Evolutionary conservation across 2,329 filamentous ascomycete genomes (phyloP), one percentile per base, ranked within the genome.

Genomic region (Calonectria crousiana): DNA sequence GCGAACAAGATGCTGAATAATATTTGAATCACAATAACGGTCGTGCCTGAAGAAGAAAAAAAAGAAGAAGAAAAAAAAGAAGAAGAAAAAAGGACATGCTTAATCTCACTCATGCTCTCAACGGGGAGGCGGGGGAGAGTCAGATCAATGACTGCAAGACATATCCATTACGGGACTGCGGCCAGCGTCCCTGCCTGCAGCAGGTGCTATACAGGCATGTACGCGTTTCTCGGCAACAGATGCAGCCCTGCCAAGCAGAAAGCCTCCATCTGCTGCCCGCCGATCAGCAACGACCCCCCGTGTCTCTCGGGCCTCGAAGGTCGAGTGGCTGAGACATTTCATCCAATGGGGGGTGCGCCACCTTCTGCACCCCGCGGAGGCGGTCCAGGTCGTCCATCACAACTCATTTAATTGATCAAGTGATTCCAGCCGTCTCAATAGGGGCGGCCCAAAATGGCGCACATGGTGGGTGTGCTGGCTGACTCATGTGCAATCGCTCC

Each of bases 161-260:
- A 60, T 60, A 13, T 32, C 30, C n/a, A n/a, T n/a, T n/a, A 60
- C 56, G 34, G 56, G 56, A 41, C 34, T 36, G 20, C 41, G 36
- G 6, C 32, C 20, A 4, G 32, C 30, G 30, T 32, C 20, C 53
- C n/a, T n/a, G n/a, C 53, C 53, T 60, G 53, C 53, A 60, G 34
- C 8, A 47, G 41, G 20, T n/a, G 28, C 28, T 8, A 53, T n/a
- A n/a, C n/a, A n/a, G n/a, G n/a, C n/a, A n/a, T n/a, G n/a, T 53
- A 60, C 56, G 34, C 56, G 56, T 23, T 60, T 60, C 56, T 60
- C 34, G 56, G 34, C 56, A 60, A 60, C 56, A 36, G 56, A 47
- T 36, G 56, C 56, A 26, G 53, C 53, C 53, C 32, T 38, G 53
- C 56, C 52, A 58, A n/a, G n/a, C n/a, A 36, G 52, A 58, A 30